These are phyloP conservation scores for Arabidopsis lyrata DNA, from an alignment of 441 rosid species.

Conservation along the genomic window DNA sequence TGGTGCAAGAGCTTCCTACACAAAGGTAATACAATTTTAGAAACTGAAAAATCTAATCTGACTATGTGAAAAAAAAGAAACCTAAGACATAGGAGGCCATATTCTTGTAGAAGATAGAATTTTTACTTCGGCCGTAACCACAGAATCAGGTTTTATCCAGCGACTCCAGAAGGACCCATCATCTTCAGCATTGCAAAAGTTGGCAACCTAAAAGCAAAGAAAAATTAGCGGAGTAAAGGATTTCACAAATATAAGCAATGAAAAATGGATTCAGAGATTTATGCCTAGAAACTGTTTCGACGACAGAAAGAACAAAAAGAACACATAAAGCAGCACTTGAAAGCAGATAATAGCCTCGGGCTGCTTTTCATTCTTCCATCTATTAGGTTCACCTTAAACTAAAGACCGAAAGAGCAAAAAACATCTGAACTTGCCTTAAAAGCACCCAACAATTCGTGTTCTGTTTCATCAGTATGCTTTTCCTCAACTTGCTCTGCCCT, in stretches of 20 bases:
- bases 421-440: conserved; percentile 76
- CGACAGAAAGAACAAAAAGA: conserved; percentile 21
- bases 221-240: conserved; percentile 32
- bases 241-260: conserved; percentile 25
- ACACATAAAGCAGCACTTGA: background rate
- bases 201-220: conserved; percentile 75
- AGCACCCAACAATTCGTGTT: conserved; percentile 88
- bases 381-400: conserved; percentile 11
- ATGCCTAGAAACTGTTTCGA: conserved; percentile 21
- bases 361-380: conserved; percentile 22
- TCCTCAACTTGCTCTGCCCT: conserved; percentile 99
- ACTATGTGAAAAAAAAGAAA: conserved; percentile 9
- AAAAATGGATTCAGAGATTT: conserved; percentile 2
- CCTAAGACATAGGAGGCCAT: conserved; percentile 4
- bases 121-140: conserved; percentile 87
- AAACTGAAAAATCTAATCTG: conserved; percentile 35
- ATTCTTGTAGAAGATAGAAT: conserved; percentile 20
- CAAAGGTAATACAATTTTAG: conserved; percentile 35
- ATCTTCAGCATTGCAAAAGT: conserved; percentile 89
- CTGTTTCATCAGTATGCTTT: conserved; percentile 70
- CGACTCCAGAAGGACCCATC: conserved; percentile 99
- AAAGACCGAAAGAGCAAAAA: conserved; percentile 14
- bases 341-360: conserved; percentile 2
- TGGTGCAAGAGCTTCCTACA: conserved; percentile 91
- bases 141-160: conserved; percentile 98